phyloP scores from a whole-genome alignment of 352 stramenopile genomes.

The Phytophthora litchii region DNA sequence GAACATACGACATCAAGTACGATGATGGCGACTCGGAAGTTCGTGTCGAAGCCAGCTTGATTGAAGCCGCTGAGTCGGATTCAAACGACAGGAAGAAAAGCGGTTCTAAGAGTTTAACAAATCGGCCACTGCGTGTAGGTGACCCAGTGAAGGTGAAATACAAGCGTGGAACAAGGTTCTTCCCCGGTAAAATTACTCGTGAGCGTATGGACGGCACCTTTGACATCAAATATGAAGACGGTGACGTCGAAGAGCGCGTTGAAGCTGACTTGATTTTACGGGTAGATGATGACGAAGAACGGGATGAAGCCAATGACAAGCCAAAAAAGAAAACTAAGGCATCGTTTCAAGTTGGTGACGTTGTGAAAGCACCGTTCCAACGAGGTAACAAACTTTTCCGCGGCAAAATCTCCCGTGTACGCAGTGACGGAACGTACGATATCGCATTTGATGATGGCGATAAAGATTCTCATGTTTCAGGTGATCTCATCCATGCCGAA shows the following conservation, averaged over 20 bases:
- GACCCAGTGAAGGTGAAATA: constrained; percentile 43
- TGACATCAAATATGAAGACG: constrained; percentile 55
- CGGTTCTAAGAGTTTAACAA: background rate
- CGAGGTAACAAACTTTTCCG: constrained; percentile 43
- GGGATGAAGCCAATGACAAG: constrained; percentile 28
- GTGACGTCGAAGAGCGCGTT: constrained; percentile 44
- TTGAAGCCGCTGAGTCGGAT: constrained; percentile 24
- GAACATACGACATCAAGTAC: constrained; percentile 71
- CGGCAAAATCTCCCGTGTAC: constrained; percentile 44
- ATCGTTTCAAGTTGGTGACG: constrained; percentile 42
- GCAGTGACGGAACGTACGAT: constrained; percentile 54
- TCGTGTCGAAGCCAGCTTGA: constrained; percentile 38
- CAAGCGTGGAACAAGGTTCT: constrained; percentile 44
- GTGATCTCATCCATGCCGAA: constrained; percentile 32
- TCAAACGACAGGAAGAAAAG: constrained; percentile 16
- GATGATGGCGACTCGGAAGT: constrained; percentile 61
- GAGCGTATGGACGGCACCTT: constrained; percentile 48
- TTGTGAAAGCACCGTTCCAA: constrained; percentile 61
- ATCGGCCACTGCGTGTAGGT: constrained; percentile 21
- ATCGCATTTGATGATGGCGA: constrained; percentile 52
- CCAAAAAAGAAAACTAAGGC: constrained; percentile 32
- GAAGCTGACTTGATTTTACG: constrained; percentile 35
- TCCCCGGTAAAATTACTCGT: constrained; percentile 43
- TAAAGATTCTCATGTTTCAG: constrained; percentile 38
- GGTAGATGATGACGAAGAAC: constrained; percentile 21